Evolutionary conservation across 345 rosid species (phyloP).

Genomic region (Capsella bursapastoris): DNA sequence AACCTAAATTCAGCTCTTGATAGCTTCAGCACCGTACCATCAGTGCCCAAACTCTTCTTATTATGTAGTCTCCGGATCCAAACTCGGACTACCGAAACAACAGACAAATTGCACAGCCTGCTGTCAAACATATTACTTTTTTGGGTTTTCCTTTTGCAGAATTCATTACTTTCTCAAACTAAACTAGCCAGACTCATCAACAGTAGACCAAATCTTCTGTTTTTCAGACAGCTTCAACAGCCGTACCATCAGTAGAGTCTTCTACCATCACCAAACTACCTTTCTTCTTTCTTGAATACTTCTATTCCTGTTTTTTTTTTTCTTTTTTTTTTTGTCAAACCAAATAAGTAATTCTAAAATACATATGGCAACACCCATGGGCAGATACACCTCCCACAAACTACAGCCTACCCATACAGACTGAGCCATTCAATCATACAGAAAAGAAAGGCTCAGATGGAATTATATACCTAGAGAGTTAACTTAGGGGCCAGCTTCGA

Average conservation of each 20-base stretch:
- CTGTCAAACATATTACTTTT: slow-evolving; percentile 9
- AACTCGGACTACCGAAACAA: not conserved
- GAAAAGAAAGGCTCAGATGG: slow-evolving; percentile 32
- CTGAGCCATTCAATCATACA: slow-evolving; percentile 34
- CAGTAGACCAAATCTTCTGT: not conserved
- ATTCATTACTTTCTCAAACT: slow-evolving; percentile 1
- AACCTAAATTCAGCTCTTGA: not conserved
- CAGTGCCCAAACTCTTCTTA: slow-evolving; percentile 8
- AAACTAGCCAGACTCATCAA: not conserved
- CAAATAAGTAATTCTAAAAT: slow-evolving; percentile 11
- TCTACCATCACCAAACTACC: not conserved
- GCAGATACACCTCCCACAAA: slow-evolving; percentile 23
- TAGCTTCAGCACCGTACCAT: slow-evolving; percentile 20
- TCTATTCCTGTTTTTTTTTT: not conserved
- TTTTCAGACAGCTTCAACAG: not conserved
- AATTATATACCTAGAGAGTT: slow-evolving; percentile 40
- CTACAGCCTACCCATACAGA: slow-evolving; percentile 52
- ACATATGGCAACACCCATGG: slow-evolving; percentile 23
- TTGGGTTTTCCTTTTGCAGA: not conserved
- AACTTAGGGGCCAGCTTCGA: slow-evolving; percentile 40
- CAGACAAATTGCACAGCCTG: not conserved
- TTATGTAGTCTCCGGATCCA: not conserved
- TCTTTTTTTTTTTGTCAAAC: not conserved
- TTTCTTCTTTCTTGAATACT: not conserved
- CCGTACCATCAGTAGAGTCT: not conserved